Base-by-base conservation (phyloP, 805 yeast species). In the Starmerella sp. region DNA sequence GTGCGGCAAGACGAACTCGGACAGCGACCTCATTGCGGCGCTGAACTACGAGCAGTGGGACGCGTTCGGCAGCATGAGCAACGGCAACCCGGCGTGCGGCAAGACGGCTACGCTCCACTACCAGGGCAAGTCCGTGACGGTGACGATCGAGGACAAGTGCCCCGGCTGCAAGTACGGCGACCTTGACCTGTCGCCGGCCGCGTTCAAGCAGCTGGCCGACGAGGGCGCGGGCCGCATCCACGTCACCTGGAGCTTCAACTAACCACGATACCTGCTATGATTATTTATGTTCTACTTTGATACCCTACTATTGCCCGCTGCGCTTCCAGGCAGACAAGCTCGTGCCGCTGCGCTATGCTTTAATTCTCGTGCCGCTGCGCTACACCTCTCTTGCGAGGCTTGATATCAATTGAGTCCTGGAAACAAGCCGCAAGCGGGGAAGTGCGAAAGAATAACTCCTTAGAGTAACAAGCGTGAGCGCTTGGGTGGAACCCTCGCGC, bases 101-200 rank as follows among this genome's bases (percentile, higher is more conserved):
- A 75, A 72, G 67, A 66, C 73, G 62, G 77, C 79, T 62, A 69
- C 67, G 48, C 78, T 78, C 38, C 62, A 62, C 62, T 75, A 74
- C 62, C 67, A 68, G 55, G 80, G 77, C 50, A 76, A 76, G 63
- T 68, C 79, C 14, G 83, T 79, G 55, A 73, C 71, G 45, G 85
- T 81, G 49, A 75, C 76, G 28, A 80, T 80, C 50, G 77, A 73
- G 41, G 85, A 81, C 67, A 69, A 75, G 59, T 81, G 85, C 69
- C 77, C 71, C 53, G 82, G 78, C 29, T 81, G 85, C 63, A 59
- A 66, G 30, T 63, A 67, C 51, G 66, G 77, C 55, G 78, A 75
- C 62, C 74, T 81, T 56, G 85, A 81, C 62, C 72, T 81, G 54
- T 77, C 83, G n/a, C 84, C 84, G 8, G 64, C 77, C 54, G 85